These are phyloP conservation scores for Umbelopsis ramanniana DNA, from an alignment of 192 early-diverging fungal species.

Conservation along the genomic window DNA sequence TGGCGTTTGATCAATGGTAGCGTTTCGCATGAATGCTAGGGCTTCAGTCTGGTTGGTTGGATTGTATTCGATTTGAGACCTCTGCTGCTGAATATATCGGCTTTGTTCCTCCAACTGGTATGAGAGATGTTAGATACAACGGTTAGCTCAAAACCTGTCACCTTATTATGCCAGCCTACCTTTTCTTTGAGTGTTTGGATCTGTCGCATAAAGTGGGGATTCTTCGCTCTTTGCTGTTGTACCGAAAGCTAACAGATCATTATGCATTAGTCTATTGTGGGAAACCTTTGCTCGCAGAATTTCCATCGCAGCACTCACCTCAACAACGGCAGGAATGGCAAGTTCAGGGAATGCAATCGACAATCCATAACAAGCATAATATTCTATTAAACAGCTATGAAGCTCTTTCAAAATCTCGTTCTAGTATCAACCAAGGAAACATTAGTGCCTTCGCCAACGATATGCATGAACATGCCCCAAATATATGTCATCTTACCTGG, in stretches of 20 bases:
- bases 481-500: conserved; percentile 39
- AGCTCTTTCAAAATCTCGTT: conserved; percentile 78
- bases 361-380: conserved; percentile 73
- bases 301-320: conserved; percentile 41
- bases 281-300: too few relatives aligned
- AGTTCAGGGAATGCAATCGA: conserved; percentile 96
- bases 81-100: conserved; percentile 74
- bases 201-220: conserved; percentile 78
- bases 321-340: conserved; percentile 80
- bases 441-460: too few relatives aligned
- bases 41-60: conserved; percentile 57
- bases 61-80: conserved; percentile 68
- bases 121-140: background rate
- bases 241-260: conserved; percentile 59
- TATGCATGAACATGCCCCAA: background rate
- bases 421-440: conserved; percentile 11
- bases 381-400: conserved; percentile 73
- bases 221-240: conserved; percentile 74
- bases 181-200: conserved; percentile 82
- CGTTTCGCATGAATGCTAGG: conserved; percentile 33
- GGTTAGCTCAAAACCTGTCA: background rate
- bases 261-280: background rate
- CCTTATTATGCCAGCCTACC: conserved; percentile 32
- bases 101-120: conserved; percentile 76
- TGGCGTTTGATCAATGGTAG: conserved; percentile 33